Percentiles rank a stretch among this genome's conserved stretches.
Conservation (phyloP, 345 rosid species). For the Mallotus nudiflorus region DNA sequence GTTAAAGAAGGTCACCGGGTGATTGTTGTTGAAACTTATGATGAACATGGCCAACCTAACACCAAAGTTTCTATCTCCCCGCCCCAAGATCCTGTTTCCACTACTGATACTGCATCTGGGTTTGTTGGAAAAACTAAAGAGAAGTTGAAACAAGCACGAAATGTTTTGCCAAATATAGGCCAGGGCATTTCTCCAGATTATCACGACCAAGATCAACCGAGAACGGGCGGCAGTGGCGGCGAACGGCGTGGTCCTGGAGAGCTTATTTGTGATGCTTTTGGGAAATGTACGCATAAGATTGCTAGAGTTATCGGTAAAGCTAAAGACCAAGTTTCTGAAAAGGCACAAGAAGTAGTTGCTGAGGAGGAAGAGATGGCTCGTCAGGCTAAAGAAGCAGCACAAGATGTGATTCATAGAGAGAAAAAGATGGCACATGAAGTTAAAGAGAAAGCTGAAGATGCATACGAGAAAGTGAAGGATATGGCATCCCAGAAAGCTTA, state of each 20-base stretch:
- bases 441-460: not conserved
- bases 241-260: conserved; percentile 35
- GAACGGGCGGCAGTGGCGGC: not conserved
- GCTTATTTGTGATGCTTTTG: conserved; percentile 57
- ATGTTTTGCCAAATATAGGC: conserved; percentile 30
- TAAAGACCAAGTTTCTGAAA: conserved; percentile 34
- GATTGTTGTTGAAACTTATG: conserved; percentile 63
- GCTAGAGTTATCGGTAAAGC: conserved; percentile 43
- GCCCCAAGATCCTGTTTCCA: conserved; percentile 2
- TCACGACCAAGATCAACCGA: not conserved
- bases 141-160: conserved; percentile 7
- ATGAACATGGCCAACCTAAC: conserved; percentile 53
- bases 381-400: conserved; percentile 25
- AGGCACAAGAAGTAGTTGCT: not conserved
- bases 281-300: conserved; percentile 54
- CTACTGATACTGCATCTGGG: not conserved
- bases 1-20: conserved; percentile 67
- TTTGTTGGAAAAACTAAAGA: conserved; percentile 23
- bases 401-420: not conserved
- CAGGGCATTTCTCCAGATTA: conserved; percentile 23
- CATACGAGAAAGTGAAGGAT: conserved; percentile 4
- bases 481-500: conserved; percentile 9
- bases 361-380: conserved; percentile 19
- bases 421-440: conserved; percentile 17
- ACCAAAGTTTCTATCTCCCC: conserved; percentile 65